A percentile compares a stretch with the other conserved stretches of the same genome.
These are phyloP conservation scores for Paramecium sexaurelia DNA, from an alignment of 73 alveolate genomes.

Conservation along the genomic window DNA sequence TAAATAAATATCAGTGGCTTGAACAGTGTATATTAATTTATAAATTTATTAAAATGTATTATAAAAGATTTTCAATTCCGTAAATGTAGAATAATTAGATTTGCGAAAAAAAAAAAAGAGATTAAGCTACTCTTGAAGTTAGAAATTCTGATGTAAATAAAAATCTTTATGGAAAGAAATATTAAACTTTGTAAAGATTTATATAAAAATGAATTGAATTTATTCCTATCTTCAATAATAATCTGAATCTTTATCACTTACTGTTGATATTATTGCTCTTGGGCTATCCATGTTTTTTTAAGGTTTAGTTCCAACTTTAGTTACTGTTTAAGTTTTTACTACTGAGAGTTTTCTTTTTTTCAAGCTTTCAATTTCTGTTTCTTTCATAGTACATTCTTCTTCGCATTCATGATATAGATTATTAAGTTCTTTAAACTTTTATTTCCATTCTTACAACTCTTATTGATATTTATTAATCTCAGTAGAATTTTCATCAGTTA, in stretches of 20 bases:
- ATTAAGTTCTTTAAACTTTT: constrained; percentile 12
- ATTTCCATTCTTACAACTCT: neutral
- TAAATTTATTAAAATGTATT: too few relatives aligned
- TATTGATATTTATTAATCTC: neutral
- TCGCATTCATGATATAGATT: constrained; percentile 5
- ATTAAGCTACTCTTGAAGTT: neutral
- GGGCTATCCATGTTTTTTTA: constrained; percentile 25
- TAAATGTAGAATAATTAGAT: neutral
- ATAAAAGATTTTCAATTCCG: neutral
- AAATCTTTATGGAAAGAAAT: too few relatives aligned
- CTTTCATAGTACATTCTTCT: constrained; percentile 28
- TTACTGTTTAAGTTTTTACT: neutral
- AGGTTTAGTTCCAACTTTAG: neutral
- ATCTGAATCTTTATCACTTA: constrained; percentile 19
- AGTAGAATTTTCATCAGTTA: neutral
- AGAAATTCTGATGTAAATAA: neutral
- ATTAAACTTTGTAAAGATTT: neutral
- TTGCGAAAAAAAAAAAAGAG: neutral
- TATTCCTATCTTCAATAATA: neutral
- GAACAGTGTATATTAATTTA: too few relatives aligned
- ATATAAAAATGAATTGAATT: neutral
- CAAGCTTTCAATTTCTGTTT: constrained; percentile 40
- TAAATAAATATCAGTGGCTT: neutral
- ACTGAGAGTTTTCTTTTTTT: constrained; percentile 16
- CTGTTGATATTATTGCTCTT: neutral